phyloP scores from a whole-genome alignment of 495 filamentous ascomycete genomes.

The Hypoxylon crocopeplum region DNA sequence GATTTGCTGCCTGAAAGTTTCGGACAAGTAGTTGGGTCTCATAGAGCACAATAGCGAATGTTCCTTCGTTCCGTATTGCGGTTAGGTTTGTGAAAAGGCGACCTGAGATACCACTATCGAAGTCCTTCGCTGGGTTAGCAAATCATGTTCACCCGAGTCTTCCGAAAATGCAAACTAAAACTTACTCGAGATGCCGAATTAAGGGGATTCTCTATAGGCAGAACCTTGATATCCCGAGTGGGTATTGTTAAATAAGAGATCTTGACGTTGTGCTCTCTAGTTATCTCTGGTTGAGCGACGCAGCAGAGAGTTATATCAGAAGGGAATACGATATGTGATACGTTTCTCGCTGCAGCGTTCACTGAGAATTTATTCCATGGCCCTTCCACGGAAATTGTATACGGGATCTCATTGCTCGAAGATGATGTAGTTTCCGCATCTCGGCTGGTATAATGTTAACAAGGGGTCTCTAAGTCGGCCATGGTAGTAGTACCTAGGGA shows the following conservation, averaged over 20 bases:
- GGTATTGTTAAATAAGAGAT: constrained; percentile 5
- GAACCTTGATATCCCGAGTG: constrained; percentile 6
- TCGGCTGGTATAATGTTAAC: not conserved
- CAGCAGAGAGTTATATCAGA: constrained; percentile 34
- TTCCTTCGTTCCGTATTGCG: constrained; percentile 24
- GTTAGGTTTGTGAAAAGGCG: constrained; percentile 44
- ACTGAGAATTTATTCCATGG: constrained; percentile 12
- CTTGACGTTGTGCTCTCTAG: constrained; percentile 15
- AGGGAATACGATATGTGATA: constrained; percentile 39
- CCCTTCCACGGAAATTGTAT: not conserved
- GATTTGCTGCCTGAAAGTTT: constrained; percentile 14
- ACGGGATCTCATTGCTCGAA: not conserved
- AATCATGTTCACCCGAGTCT: not conserved
- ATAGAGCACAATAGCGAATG: constrained; percentile 40
- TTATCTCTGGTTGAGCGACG: constrained; percentile 39
- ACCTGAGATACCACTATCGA: constrained; percentile 36
- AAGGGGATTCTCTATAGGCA: no score
- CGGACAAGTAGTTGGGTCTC: constrained; percentile 40
- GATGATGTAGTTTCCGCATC: constrained; percentile 2
- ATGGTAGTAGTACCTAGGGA: not conserved
- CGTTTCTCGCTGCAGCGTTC: constrained; percentile 30
- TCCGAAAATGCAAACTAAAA: not conserved
- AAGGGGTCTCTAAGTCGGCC: not conserved
- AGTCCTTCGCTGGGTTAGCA: constrained; percentile 20
- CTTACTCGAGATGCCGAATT: constrained; percentile 19